These are phyloP conservation scores for Ulota crispa DNA, from an alignment of 225 moss, liverwort and hornwort species.

Conservation along the genomic window DNA sequence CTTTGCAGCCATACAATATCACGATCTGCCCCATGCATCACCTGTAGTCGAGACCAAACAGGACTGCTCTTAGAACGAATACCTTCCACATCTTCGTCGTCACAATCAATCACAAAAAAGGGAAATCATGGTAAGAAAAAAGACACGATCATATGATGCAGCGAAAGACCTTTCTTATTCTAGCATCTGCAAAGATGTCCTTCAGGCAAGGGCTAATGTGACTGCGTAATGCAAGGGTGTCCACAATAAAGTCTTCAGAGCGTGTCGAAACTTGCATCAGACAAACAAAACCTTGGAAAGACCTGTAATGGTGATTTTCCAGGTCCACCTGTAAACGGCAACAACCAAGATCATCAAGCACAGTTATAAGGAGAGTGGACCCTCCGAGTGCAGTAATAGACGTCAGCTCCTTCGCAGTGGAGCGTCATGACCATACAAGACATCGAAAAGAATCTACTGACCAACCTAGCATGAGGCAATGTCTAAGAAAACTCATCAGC, in stretches of 20 bases:
- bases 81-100: neutral
- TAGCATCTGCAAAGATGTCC: slow-evolving; percentile 67
- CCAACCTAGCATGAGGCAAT: slow-evolving; percentile 14
- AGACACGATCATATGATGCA: neutral
- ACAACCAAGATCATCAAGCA: slow-evolving; percentile 20
- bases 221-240: slow-evolving; percentile 84
- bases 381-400: neutral
- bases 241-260: slow-evolving; percentile 88
- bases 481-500: slow-evolving; percentile 7
- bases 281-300: slow-evolving; percentile 98
- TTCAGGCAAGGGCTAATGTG: slow-evolving; percentile 71
- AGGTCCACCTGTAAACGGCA: slow-evolving; percentile 74
- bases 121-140: neutral
- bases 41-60: slow-evolving; percentile 42
- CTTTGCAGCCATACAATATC: slow-evolving; percentile 97
- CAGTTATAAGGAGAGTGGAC: slow-evolving; percentile 7
- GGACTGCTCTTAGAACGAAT: slow-evolving; percentile 6
- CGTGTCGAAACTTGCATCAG: slow-evolving; percentile 98
- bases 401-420: neutral
- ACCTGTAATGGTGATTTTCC: slow-evolving; percentile 96
- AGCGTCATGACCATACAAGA: neutral
- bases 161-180: slow-evolving; percentile 63
- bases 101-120: neutral
- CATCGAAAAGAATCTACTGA: slow-evolving; percentile 7
- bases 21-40: slow-evolving; percentile 96